A percentile compares a stretch with the other conserved stretches of the same genome.
phyloP scores from a whole-genome alignment of 1,284 basidiomycete genomes.

The Puccinia coronata region DNA sequence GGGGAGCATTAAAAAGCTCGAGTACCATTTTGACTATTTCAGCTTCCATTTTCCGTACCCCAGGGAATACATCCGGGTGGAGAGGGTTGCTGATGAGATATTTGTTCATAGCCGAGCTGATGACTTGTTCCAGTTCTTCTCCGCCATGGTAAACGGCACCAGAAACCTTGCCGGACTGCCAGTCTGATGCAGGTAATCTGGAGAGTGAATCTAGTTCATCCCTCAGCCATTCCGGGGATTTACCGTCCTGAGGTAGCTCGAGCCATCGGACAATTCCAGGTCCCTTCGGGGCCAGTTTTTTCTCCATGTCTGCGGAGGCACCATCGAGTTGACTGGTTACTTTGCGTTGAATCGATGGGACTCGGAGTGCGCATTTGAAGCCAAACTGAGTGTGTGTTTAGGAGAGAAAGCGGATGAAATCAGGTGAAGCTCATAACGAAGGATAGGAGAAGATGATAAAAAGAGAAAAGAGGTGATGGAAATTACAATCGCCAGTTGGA shows the following conservation, averaged over 20 bases:
- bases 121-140: constrained; percentile 50
- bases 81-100: constrained; percentile 73
- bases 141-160: constrained; percentile 60
- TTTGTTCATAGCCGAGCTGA: constrained; percentile 54
- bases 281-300: constrained; percentile 69
- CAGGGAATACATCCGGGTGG: constrained; percentile 92
- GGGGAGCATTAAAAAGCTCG: constrained; percentile 65
- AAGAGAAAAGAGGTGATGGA: background rate
- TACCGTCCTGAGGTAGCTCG: constrained; percentile 69
- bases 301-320: constrained; percentile 56
- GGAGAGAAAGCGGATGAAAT: background rate
- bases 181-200: constrained; percentile 64
- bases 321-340: constrained; percentile 72
- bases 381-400: constrained; percentile 62
- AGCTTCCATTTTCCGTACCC: constrained; percentile 92
- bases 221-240: constrained; percentile 73
- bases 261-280: constrained; percentile 68
- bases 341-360: constrained; percentile 70
- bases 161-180: constrained; percentile 69
- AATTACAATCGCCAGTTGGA: constrained; percentile 28
- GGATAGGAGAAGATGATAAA: background rate
- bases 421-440: background rate
- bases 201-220: constrained; percentile 79
- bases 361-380: constrained; percentile 67
- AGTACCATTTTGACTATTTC: constrained; percentile 95